phyloP scores from a whole-genome alignment of 805 yeast genomes.

The Candida peoriensis region DNA sequence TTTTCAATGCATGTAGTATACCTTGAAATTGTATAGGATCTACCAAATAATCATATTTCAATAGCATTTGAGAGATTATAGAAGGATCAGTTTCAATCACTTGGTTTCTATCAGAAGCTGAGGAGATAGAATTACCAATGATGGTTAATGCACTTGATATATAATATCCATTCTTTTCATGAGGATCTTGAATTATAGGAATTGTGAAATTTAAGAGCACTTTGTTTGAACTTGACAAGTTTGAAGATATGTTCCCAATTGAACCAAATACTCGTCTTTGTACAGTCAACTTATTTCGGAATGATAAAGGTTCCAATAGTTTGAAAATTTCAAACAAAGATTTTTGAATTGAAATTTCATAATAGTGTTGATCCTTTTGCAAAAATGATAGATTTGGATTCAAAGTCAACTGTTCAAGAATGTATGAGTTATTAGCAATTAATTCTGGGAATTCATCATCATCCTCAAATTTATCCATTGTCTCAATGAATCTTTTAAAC shows the following conservation, averaged over 20 bases:
- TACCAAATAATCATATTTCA: conserved; percentile 15
- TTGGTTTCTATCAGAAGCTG: conserved; percentile 10
- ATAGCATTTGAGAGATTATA: conserved; percentile 8
- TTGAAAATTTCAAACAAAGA: conserved; percentile 8
- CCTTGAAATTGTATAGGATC: conserved; percentile 26
- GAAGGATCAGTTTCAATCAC: conserved; percentile 11
- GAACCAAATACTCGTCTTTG: conserved; percentile 21
- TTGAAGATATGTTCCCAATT: conserved; percentile 25
- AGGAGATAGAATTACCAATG: conserved; percentile 22
- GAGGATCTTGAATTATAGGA: not conserved
- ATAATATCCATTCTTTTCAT: conserved; percentile 19
- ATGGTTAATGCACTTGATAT: conserved; percentile 17
- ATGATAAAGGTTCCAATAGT: conserved; percentile 7
- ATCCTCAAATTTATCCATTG: conserved; percentile 13
- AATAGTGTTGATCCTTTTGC: conserved; percentile 1
- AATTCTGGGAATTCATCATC: conserved; percentile 23
- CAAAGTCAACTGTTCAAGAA: conserved; percentile 17
- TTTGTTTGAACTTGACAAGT: conserved; percentile 16
- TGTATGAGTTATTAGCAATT: conserved; percentile 10
- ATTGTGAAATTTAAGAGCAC: conserved; percentile 1
- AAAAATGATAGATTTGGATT: conserved; percentile 13
- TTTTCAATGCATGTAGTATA: conserved; percentile 19
- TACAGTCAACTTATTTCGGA: conserved; percentile 16
- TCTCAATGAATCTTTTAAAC: conserved; percentile 1
- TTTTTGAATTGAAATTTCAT: conserved; percentile 10